phyloP scores from a whole-genome alignment of 225 moss, liverwort and hornwort species.

The Sphagnum tenellum region DNA sequence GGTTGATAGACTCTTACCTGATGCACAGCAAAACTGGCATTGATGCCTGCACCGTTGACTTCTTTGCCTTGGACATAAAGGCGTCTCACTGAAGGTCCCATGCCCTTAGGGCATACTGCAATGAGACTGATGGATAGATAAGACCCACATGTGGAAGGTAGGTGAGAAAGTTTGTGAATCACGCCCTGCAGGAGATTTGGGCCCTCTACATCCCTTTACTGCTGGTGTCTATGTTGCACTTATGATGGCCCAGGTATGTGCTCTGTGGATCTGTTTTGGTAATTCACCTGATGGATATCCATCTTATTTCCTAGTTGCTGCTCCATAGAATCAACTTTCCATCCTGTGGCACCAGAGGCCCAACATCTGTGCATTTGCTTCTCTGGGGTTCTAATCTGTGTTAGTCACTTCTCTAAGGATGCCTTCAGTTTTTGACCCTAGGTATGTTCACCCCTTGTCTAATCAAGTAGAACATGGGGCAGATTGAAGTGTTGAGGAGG shows the following conservation, averaged over 20 bases:
- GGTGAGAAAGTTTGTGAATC: constrained; percentile 75
- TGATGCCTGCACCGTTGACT: constrained; percentile 92
- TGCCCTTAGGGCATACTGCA: constrained; percentile 91
- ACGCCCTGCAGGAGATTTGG: constrained; percentile 64
- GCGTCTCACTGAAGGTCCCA: constrained; percentile 93
- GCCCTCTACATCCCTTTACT: constrained; percentile 88
- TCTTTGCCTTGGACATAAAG: constrained; percentile 95
- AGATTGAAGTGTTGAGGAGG: constrained; percentile 92
- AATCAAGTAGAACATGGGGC: constrained; percentile 6
- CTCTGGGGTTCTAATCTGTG: no score
- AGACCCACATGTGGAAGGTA: constrained; percentile 90
- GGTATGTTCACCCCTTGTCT: no score
- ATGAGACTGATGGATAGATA: constrained; percentile 83
- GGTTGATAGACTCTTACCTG: constrained; percentile 30
- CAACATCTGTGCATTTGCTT: no score
- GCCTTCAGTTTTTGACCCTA: no score
- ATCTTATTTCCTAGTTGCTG: no score
- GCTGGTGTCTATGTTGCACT: constrained; percentile 90
- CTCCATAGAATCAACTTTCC: no score
- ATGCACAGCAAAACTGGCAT: constrained; percentile 93
- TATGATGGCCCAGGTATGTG: constrained; percentile 91
- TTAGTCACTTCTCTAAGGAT: no score
- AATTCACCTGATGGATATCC: no score
- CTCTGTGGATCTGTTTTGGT: no score
- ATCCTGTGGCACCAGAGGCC: no score